Percentiles rank a stretch among this genome's conserved stretches.
Evolutionary conservation across 805 yeast species (phyloP).

Genomic region (Metschnikowia santaceciliae): DNA sequence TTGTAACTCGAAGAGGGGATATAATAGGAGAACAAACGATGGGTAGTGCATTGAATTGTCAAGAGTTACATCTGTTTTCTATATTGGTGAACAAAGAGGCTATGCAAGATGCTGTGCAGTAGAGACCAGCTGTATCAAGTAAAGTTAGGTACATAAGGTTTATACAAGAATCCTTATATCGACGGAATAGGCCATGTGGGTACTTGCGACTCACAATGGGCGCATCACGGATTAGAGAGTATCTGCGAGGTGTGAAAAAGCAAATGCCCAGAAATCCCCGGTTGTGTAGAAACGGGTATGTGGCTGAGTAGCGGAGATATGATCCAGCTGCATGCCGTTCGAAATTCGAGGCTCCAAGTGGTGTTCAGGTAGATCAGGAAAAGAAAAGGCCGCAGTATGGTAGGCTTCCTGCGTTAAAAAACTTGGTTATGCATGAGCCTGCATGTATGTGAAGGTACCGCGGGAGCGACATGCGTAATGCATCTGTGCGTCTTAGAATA

Average conservation of each 20-base stretch:
- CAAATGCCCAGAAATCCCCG: not conserved
- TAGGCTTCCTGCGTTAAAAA: not conserved
- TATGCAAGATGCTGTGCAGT: not conserved
- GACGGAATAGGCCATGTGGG: not conserved
- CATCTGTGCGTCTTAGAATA: slow-evolving; percentile 4
- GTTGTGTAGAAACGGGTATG: not conserved
- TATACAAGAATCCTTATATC: not conserved
- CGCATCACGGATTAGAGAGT: not conserved
- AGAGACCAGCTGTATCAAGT: not conserved
- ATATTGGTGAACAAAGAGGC: not conserved
- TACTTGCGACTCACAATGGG: not conserved
- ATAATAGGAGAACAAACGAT: not conserved
- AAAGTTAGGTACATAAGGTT: not conserved
- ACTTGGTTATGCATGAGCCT: not conserved
- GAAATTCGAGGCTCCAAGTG: not conserved
- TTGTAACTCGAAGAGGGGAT: not conserved
- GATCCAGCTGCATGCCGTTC: not conserved
- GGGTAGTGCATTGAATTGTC: not conserved
- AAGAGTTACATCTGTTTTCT: not conserved
- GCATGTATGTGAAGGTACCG: not conserved
- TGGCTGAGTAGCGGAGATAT: not conserved
- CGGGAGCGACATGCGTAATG: slow-evolving; percentile 2
- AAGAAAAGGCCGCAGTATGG: not conserved
- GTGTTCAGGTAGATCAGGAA: not conserved
- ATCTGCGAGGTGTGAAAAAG: not conserved